Evolutionary conservation across 495 filamentous ascomycete species (phyloP).

Genomic region (Penicillium parvum): DNA sequence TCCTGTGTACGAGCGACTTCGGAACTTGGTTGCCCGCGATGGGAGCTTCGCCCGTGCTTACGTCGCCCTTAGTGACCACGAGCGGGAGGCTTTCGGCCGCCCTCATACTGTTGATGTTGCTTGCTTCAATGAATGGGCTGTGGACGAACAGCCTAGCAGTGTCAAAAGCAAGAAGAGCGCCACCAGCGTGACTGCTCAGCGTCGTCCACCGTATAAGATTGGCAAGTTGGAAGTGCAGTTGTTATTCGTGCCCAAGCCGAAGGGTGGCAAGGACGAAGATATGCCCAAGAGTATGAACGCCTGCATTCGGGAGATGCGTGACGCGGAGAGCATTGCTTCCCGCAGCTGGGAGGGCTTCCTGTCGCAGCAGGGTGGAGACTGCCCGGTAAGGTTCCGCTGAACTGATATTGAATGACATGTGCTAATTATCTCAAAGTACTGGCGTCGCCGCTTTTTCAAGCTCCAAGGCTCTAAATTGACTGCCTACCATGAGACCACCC

Average conservation of each 20-base stretch:
- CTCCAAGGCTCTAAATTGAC: conserved; percentile 86
- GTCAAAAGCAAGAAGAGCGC: conserved; percentile 86
- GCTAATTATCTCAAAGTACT: conserved; percentile 58
- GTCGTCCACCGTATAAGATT: conserved; percentile 86
- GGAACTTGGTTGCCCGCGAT: conserved; percentile 79
- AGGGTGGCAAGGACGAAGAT: conserved; percentile 83
- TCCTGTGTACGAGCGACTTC: conserved; percentile 73
- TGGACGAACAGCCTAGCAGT: conserved; percentile 73
- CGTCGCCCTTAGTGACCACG: conserved; percentile 87
- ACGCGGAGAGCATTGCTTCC: conserved; percentile 69
- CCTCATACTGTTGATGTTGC: conserved; percentile 82
- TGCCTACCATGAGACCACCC: conserved; percentile 91
- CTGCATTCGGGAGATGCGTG: conserved; percentile 85
- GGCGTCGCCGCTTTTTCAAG: conserved; percentile 97
- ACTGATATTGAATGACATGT: background rate
- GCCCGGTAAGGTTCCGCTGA: conserved; percentile 66
- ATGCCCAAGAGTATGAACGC: conserved; percentile 99
- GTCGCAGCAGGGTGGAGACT: conserved; percentile 96
- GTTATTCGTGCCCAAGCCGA: conserved; percentile 88
- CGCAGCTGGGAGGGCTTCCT: conserved; percentile 82
- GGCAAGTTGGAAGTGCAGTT: conserved; percentile 91
- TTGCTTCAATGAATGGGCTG: conserved; percentile 97
- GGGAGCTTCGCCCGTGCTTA: conserved; percentile 93
- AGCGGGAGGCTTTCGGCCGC: conserved; percentile 76
- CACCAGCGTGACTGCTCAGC: conserved; percentile 52